phyloP scores from a whole-genome alignment of 1,139 yeast species.

The Blastobotrys indianensis region DNA sequence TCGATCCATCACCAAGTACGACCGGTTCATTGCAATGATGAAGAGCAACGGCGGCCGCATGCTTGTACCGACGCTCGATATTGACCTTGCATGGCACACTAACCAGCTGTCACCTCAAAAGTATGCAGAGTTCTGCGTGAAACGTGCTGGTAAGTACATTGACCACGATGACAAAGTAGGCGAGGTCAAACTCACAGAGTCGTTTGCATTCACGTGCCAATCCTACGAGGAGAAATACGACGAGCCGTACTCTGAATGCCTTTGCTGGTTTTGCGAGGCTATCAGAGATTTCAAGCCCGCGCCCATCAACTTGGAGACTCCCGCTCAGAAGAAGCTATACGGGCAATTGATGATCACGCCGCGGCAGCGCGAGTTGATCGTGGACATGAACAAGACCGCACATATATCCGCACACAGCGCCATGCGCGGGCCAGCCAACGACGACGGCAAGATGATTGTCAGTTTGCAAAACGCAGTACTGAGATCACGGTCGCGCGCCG shows the following conservation, averaged over 20 bases:
- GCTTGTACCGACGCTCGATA: slow-evolving; percentile 39
- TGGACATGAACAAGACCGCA: too few relatives aligned
- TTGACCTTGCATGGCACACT: slow-evolving; percentile 41
- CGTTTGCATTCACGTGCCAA: slow-evolving; percentile 28
- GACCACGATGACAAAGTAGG: slow-evolving; percentile 35
- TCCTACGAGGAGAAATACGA: slow-evolving; percentile 24
- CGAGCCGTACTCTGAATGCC: slow-evolving; percentile 32
- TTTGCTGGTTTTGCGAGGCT: slow-evolving; percentile 32
- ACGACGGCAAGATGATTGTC: too few relatives aligned
- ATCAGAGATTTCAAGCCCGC: slow-evolving; percentile 14
- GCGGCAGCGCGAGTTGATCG: too few relatives aligned
- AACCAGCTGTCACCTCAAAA: slow-evolving; percentile 33
- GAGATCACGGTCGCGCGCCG: too few relatives aligned
- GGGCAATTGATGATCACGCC: too few relatives aligned
- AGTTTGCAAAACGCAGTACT: too few relatives aligned
- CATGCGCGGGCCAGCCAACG: too few relatives aligned
- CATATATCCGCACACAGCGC: too few relatives aligned
- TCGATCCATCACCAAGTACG: slow-evolving; percentile 30
- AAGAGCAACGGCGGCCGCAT: slow-evolving; percentile 9
- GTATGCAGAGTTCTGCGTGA: slow-evolving; percentile 29
- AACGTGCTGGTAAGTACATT: slow-evolving; percentile 20
- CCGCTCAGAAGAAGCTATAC: too few relatives aligned
- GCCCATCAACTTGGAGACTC: too few relatives aligned
- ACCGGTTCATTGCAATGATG: slow-evolving; percentile 30
- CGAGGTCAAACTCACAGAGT: slow-evolving; percentile 23